Conservation (phyloP, 2,329 filamentous ascomycete species). For the Penicillium glabrum region DNA sequence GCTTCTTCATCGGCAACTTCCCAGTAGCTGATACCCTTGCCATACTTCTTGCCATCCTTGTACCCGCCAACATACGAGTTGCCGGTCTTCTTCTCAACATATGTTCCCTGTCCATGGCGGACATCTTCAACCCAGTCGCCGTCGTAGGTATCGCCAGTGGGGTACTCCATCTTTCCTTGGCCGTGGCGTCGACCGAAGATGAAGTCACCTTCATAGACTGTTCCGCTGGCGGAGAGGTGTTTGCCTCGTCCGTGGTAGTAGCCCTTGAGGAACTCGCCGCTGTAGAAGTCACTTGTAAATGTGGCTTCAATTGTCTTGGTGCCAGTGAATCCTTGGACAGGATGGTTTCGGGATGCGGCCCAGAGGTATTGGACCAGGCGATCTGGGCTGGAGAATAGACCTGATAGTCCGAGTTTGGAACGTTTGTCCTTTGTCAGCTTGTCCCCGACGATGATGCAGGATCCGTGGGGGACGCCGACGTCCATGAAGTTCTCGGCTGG, state of each 20-base stretch:
- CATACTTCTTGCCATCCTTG: constrained; percentile 60
- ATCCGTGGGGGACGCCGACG: constrained; percentile 36
- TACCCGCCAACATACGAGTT: constrained; percentile 64
- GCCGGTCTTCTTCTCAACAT: constrained; percentile 56
- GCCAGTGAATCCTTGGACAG: constrained; percentile 45
- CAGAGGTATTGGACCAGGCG: constrained; percentile 46
- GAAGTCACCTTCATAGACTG: constrained; percentile 58
- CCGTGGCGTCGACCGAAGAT: constrained; percentile 55
- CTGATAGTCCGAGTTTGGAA: constrained; percentile 31
- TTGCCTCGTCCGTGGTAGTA: constrained; percentile 57
- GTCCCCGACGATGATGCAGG: constrained; percentile 44
- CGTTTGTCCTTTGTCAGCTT: constrained; percentile 38
- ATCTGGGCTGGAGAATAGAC: constrained; percentile 39
- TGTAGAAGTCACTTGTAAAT: constrained; percentile 58
- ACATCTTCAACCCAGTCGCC: constrained; percentile 49
- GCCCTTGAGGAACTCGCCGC: constrained; percentile 51
- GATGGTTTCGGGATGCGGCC: constrained; percentile 47
- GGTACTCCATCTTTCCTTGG: constrained; percentile 58
- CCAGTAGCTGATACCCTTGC: constrained; percentile 63
- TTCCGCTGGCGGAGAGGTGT: constrained; percentile 54
- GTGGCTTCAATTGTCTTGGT: constrained; percentile 52
- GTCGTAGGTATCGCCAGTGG: constrained; percentile 51
- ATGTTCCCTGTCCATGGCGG: constrained; percentile 57
- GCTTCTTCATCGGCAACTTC: constrained; percentile 62
- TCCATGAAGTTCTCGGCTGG: constrained; percentile 35